Conservation (phyloP, 2,329 filamentous ascomycete genomes). For the Microascus cirrosus region DNA sequence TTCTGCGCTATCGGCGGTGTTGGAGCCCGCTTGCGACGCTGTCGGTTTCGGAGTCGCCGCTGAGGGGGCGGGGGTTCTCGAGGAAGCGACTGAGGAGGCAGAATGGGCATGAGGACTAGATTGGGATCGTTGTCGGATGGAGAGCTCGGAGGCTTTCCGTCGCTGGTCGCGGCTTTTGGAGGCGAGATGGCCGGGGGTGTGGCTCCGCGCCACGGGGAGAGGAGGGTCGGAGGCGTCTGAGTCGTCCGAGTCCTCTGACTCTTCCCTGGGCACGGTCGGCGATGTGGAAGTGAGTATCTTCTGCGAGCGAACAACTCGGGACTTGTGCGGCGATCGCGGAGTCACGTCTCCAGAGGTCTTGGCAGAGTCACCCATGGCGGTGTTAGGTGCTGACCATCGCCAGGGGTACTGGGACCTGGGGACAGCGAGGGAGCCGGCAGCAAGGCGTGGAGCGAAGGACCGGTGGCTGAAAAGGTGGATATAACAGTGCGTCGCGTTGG, state of each 20-base stretch:
- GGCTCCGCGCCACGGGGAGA: slow-evolving; percentile 37
- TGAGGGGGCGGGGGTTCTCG: slow-evolving; percentile 9
- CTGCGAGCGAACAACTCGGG: slow-evolving; percentile 34
- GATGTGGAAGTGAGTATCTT: slow-evolving; percentile 31
- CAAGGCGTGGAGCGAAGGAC: neutral
- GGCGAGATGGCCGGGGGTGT: slow-evolving; percentile 51
- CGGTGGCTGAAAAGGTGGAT: neutral
- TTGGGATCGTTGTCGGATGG: slow-evolving; percentile 43
- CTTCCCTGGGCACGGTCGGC: slow-evolving; percentile 17
- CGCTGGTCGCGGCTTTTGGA: slow-evolving; percentile 43
- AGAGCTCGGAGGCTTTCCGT: slow-evolving; percentile 38
- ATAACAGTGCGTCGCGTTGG: neutral
- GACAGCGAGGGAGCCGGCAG: neutral
- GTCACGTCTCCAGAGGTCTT: neutral
- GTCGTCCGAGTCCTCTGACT: slow-evolving; percentile 22
- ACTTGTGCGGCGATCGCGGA: slow-evolving; percentile 8
- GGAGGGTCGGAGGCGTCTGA: slow-evolving; percentile 19
- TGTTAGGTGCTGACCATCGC: slow-evolving; percentile 3
- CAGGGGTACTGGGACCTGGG: neutral
- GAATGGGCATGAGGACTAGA: slow-evolving; percentile 20
- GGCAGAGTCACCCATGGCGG: slow-evolving; percentile 3
- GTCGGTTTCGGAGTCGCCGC: slow-evolving; percentile 11
- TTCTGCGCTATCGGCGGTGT: slow-evolving; percentile 10
- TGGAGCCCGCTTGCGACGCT: slow-evolving; percentile 10
- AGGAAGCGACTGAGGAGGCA: slow-evolving; percentile 11